A percentile compares a stretch with the other conserved stretches of the same genome.
Evolutionary conservation across 2,329 filamentous ascomycete species (phyloP).

Genomic region (Cytospora schulzeri): DNA sequence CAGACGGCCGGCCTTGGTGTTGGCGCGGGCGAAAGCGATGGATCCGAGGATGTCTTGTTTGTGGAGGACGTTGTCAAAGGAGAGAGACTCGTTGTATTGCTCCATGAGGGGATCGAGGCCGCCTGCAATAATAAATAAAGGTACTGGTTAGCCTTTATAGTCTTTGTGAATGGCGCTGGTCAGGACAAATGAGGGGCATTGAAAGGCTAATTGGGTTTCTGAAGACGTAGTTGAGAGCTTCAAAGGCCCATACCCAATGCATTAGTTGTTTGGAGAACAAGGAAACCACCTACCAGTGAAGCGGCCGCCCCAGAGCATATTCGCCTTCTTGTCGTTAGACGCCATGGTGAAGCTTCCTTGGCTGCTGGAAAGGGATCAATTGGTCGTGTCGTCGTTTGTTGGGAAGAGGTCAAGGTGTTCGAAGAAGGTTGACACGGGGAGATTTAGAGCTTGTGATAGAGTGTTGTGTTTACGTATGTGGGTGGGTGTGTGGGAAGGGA

Average conservation of each 20-base stretch:
- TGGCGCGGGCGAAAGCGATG: constrained; percentile 81
- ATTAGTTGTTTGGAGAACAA: too few relatives aligned
- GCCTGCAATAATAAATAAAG: constrained; percentile 52
- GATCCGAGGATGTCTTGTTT: constrained; percentile 78
- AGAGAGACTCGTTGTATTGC: constrained; percentile 80
- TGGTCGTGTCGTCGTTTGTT: neutral
- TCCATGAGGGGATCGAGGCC: constrained; percentile 84
- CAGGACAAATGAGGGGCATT: neutral
- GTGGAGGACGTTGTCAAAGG: constrained; percentile 77
- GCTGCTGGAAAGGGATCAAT: neutral
- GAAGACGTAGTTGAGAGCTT: neutral
- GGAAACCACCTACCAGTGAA: constrained; percentile 61
- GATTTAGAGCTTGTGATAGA: neutral
- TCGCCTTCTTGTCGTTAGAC: constrained; percentile 18
- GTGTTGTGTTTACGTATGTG: neutral
- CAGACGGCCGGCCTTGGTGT: constrained; percentile 74
- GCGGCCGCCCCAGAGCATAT: constrained; percentile 62
- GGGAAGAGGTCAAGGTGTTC: neutral
- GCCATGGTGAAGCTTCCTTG: constrained; percentile 10
- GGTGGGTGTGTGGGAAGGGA: too few relatives aligned
- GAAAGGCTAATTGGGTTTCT: neutral
- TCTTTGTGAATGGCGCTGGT: neutral
- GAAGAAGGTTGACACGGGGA: neutral
- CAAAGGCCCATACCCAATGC: too few relatives aligned
- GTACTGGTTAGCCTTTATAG: neutral